A percentile compares a stretch with the other conserved stretches of the same genome.
phyloP scores from a whole-genome alignment of 2,329 filamentous ascomycete species.

The Fusarium palustre region DNA sequence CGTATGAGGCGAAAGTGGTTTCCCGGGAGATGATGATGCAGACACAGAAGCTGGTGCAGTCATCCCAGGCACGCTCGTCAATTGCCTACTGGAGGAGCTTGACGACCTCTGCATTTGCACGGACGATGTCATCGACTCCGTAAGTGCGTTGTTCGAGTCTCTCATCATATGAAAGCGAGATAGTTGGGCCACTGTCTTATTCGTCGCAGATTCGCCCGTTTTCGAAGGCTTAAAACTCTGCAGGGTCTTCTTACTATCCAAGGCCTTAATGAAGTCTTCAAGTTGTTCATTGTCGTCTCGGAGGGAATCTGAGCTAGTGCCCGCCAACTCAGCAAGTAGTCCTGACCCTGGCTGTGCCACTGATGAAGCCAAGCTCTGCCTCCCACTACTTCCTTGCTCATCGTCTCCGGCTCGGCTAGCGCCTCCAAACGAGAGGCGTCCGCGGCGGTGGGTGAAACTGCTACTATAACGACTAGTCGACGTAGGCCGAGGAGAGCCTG shows the following conservation, averaged over 20 bases:
- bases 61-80: constrained; percentile 73
- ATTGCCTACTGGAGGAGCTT: constrained; percentile 73
- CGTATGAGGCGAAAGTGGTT: constrained; percentile 88
- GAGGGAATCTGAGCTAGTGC: constrained; percentile 73
- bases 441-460: constrained; percentile 89
- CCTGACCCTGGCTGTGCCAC: constrained; percentile 80
- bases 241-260: constrained; percentile 90
- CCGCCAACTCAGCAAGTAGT: constrained; percentile 77
- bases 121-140: constrained; percentile 93
- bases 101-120: constrained; percentile 86
- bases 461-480: constrained; percentile 90
- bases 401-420: constrained; percentile 75
- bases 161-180: constrained; percentile 89
- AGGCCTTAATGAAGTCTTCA: constrained; percentile 87
- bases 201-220: constrained; percentile 76
- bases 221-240: constrained; percentile 78
- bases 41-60: constrained; percentile 81
- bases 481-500: constrained; percentile 82
- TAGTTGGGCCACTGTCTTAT: constrained; percentile 81
- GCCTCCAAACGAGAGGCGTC: constrained; percentile 80
- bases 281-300: constrained; percentile 91
- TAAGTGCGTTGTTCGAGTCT: constrained; percentile 88
- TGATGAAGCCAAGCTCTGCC: constrained; percentile 78
- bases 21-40: constrained; percentile 87
- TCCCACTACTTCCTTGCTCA: constrained; percentile 83